These are phyloP conservation scores for Phytophthora rubi DNA, from an alignment of 352 stramenopile genomes.

Conservation along the genomic window DNA sequence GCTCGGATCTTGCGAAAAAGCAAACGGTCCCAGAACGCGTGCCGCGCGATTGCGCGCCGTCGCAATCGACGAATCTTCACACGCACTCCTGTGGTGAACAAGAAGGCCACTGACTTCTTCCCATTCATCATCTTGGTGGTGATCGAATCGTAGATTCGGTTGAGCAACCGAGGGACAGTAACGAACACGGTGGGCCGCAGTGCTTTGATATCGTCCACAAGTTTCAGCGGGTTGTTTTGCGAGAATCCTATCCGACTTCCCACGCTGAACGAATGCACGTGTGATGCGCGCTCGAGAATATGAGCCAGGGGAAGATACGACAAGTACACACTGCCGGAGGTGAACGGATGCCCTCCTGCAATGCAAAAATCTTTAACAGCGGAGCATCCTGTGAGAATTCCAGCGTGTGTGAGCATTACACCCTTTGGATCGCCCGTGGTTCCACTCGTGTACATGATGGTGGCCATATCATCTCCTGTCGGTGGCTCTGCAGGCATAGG, in stretches of 20 bases:
- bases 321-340: slow-evolving; percentile 88
- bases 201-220: slow-evolving; percentile 93
- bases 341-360: slow-evolving; percentile 36
- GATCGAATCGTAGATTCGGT: slow-evolving; percentile 97
- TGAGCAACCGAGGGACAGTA: slow-evolving; percentile 94
- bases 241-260: slow-evolving; percentile 94
- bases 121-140: slow-evolving; percentile 63
- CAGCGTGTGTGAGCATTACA: slow-evolving; percentile 94
- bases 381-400: slow-evolving; percentile 43
- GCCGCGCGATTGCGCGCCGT: slow-evolving; percentile 52
- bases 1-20: slow-evolving; percentile 95
- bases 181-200: slow-evolving; percentile 93
- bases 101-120: slow-evolving; percentile 77
- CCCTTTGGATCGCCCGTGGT: slow-evolving; percentile 97
- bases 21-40: slow-evolving; percentile 93
- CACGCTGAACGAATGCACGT: slow-evolving; percentile 61
- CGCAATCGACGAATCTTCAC: slow-evolving; percentile 67
- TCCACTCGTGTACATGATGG: slow-evolving; percentile 95
- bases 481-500: slow-evolving; percentile 40
- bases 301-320: slow-evolving; percentile 97
- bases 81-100: slow-evolving; percentile 84
- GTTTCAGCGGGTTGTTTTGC: slow-evolving; percentile 84
- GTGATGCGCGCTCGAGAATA: slow-evolving; percentile 93
- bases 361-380: slow-evolving; percentile 40
- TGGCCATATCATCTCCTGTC: slow-evolving; percentile 81